Evolutionary conservation across 1,139 yeast genomes (phyloP), one percentile per base, ranked within the genome.

Genomic region (Candida sanyaensis): DNA sequence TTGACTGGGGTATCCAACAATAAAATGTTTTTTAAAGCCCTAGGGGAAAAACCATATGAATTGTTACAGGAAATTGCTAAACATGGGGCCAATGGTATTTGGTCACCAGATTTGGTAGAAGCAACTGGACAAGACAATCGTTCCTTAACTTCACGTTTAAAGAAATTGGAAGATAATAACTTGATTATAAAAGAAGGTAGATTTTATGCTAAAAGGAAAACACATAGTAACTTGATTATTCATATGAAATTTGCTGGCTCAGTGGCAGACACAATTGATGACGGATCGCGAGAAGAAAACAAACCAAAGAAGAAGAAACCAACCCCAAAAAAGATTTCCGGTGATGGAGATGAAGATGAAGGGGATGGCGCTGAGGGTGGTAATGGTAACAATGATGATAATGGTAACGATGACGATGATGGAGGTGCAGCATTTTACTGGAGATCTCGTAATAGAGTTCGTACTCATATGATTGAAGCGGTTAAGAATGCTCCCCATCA

Each of bases 91-190:
- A 57, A 62, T 1, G 93, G 93, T 9, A 78, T 85, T 10, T 74
- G 78, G 49, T 78, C 91, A 0, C 70, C 81, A 30, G 81, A 80
- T 28, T 66, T 86, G 50, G 77, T 83, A 5, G 69, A 71, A 38
- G 71, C 68, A 12, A 80, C 90, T 0, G 79, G 78, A 6, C 93
- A 86, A 63, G 93, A 86, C 58, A 80, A 85, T n/a, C 72, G 92
- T 51, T 84, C 91, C 47, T 68, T 85, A 37, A 83, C 91, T 0
- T 73, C 82, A 1, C 71, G 93, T 55, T 69, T 85, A 46, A 81
- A 79, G 55, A 74, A 76, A 44, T 63, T 86, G 29, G 81, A 75
- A 50, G 79, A 73, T 12, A 61, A 68, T 48, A 75, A 80, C 21
- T 64, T 83, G 24, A 77, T 84, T 5, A 65, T 66, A 24, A 80